A percentile compares a stretch with the other conserved stretches of the same genome.
Evolutionary conservation across 2,329 filamentous ascomycete species (phyloP).

Genomic region (Colletotrichum godetiae): DNA sequence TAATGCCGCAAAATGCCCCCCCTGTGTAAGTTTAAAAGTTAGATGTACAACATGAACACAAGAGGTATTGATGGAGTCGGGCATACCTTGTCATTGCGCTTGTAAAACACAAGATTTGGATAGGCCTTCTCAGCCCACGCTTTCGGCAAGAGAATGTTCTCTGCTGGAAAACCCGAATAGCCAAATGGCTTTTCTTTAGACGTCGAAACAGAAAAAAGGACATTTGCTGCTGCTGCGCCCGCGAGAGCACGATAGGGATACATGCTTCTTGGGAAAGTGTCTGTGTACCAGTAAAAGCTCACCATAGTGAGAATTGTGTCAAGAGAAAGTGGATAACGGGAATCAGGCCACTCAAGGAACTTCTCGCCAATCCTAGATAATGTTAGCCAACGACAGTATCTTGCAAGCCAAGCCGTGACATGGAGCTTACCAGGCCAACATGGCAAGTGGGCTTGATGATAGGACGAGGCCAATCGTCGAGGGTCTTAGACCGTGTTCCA

Average conservation of each 20-base stretch:
- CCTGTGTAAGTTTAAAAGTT: neutral
- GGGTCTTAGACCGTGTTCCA: slow-evolving; percentile 64
- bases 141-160: slow-evolving; percentile 51
- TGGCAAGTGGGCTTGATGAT: slow-evolving; percentile 62
- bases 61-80: too few relatives aligned
- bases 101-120: slow-evolving; percentile 32
- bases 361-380: slow-evolving; percentile 65
- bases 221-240: neutral
- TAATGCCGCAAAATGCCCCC: slow-evolving; percentile 11
- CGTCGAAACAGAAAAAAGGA: slow-evolving; percentile 40
- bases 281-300: slow-evolving; percentile 66
- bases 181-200: slow-evolving; percentile 55
- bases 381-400: neutral
- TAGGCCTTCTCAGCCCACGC: slow-evolving; percentile 42
- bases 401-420: neutral
- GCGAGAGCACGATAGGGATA: slow-evolving; percentile 44
- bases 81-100: neutral
- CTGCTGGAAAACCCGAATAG: slow-evolving; percentile 55
- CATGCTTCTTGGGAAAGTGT: slow-evolving; percentile 57
- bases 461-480: slow-evolving; percentile 67
- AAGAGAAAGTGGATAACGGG: slow-evolving; percentile 46
- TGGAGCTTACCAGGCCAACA: slow-evolving; percentile 60
- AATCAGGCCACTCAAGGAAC: slow-evolving; percentile 63
- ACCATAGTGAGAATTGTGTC: slow-evolving; percentile 61
- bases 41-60: neutral